phyloP scores from a whole-genome alignment of 305 asterid genomes.

The Solanum aculeatissimum region DNA sequence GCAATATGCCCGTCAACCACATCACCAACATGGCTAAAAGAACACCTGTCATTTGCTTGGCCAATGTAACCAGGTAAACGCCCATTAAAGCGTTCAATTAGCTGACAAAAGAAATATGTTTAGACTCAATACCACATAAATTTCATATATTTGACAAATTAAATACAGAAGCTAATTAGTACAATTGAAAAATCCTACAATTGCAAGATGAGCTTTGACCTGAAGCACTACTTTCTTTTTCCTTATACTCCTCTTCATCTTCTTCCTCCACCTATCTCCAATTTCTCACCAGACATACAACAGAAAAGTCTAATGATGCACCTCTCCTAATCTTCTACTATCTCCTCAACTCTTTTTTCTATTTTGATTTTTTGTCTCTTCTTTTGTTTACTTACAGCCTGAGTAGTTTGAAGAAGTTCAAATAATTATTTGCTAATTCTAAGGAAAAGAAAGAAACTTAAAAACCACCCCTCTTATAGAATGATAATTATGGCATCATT shows the following conservation, averaged over 20 bases:
- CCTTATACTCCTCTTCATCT: background rate
- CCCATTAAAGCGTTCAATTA: slow-evolving; percentile 68
- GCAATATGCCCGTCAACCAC: slow-evolving; percentile 87
- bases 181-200: background rate
- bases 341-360: background rate
- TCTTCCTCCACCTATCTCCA: background rate
- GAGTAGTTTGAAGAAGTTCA: background rate
- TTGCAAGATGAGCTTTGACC: background rate
- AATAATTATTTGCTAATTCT: background rate
- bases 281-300: background rate
- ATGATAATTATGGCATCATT: background rate
- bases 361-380: background rate
- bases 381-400: background rate
- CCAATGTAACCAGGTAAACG: slow-evolving; percentile 91
- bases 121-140: slow-evolving; percentile 2
- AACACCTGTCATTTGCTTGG: slow-evolving; percentile 40
- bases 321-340: background rate
- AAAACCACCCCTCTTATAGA: background rate
- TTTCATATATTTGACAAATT: background rate
- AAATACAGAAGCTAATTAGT: background rate
- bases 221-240: background rate
- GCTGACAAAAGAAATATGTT: slow-evolving; percentile 27
- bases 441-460: background rate
- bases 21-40: slow-evolving; percentile 79
- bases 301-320: background rate